These are phyloP conservation scores for Pythium insidiosum DNA, from an alignment of 352 stramenopile genomes.

Conservation along the genomic window DNA sequence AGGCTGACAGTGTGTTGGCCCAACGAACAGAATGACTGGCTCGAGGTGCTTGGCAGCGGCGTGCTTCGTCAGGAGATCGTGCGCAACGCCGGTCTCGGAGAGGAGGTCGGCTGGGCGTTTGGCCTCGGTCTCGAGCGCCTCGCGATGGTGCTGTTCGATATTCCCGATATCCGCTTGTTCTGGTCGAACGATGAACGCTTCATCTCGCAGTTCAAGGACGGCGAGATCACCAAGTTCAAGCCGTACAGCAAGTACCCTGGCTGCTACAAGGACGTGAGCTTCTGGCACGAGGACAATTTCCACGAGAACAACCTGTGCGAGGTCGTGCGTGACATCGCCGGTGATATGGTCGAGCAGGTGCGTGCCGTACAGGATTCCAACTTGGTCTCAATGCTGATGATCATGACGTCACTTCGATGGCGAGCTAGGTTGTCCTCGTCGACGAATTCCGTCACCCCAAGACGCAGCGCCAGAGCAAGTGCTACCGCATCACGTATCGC, in stretches of 20 bases:
- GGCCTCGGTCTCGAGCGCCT: conserved; percentile 97
- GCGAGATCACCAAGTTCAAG: conserved; percentile 94
- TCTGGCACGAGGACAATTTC: conserved; percentile 90
- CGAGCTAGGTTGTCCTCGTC: conserved; percentile 77
- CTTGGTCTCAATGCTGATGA: too few relatives aligned
- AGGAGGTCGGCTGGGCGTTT: conserved; percentile 96
- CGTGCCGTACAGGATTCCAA: too few relatives aligned
- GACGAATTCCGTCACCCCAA: conserved; percentile 98
- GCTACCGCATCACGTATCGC: conserved; percentile 98
- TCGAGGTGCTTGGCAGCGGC: conserved; percentile 98
- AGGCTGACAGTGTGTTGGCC: too few relatives aligned
- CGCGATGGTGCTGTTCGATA: conserved; percentile 99
- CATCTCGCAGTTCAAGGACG: conserved; percentile 89
- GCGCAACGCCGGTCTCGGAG: conserved; percentile 72
- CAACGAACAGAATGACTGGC: conserved; percentile 93
- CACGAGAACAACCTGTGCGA: conserved; percentile 98
- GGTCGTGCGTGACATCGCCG: conserved; percentile 92
- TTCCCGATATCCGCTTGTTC: conserved; percentile 99
- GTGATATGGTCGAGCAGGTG: conserved; percentile 96
- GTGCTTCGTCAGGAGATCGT: conserved; percentile 96
- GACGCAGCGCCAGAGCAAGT: conserved; percentile 92
- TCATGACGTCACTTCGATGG: too few relatives aligned
- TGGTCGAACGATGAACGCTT: conserved; percentile 96
- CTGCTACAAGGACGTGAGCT: conserved; percentile 98
- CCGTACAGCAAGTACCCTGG: conserved; percentile 98